These are phyloP conservation scores for Scopulariopsis brevicaulis DNA, from an alignment of 2,329 filamentous ascomycete genomes.

Conservation along the genomic window DNA sequence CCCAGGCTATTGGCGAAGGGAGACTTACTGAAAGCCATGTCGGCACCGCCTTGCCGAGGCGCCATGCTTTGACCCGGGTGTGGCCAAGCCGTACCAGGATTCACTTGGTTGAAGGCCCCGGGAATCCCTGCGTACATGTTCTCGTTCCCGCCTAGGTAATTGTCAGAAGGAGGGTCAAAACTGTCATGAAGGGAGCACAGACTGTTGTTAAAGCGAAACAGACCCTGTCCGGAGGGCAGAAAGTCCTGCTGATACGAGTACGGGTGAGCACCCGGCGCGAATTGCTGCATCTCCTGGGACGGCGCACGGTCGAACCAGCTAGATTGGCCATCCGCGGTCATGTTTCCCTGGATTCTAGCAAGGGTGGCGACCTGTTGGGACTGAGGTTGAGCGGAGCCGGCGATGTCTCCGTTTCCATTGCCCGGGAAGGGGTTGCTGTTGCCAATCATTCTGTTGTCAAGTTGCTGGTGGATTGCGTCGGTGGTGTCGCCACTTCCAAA, in stretches of 20 bases:
- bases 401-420: neutral
- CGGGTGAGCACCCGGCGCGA: neutral
- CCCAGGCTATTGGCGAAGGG: neutral
- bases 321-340: neutral
- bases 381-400: neutral
- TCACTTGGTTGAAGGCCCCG: neutral
- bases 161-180: neutral
- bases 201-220: no score
- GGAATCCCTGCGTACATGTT: neutral
- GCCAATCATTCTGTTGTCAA: neutral
- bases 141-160: neutral
- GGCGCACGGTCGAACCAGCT: neutral
- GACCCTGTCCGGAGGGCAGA: no score
- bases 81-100: neutral
- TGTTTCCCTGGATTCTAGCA: neutral
- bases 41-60: neutral
- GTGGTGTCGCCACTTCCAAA: neutral
- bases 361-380: neutral
- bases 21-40: neutral
- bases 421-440: neutral
- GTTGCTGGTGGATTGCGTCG: neutral
- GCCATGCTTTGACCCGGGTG: neutral
- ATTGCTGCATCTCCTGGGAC: neutral
- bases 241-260: neutral
- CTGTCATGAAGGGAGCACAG: no score